Evolutionary conservation across 2,329 filamentous ascomycete genomes (phyloP), one percentile per base, ranked within the genome.

Genomic region (Scedosporium aurantiacum): DNA sequence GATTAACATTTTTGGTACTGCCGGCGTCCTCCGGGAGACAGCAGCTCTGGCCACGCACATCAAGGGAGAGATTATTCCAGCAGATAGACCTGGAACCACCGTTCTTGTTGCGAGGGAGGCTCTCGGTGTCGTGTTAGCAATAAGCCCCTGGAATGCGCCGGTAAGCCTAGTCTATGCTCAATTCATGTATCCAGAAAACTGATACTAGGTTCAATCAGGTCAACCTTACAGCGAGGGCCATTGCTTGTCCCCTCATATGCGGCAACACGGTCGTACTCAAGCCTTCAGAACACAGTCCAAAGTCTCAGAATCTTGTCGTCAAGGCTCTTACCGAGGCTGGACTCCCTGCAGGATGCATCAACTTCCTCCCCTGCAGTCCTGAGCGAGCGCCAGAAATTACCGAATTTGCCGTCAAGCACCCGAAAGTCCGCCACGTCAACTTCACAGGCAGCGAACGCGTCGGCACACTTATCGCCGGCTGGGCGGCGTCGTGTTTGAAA

Each of bases 361-460:
- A 88, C 67, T 78, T 87, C 55, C 73, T 90, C 41, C 82, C 82
- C 64, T 82, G 84, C 65, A 78, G 77, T 57, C 75, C 80, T 0
- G 71, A 78, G 37, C 81, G 86, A 64, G 86, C 84, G 0, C 76
- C 82, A 0, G 75, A 78, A 16, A 78, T 88, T 18, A 88, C 84
- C 1, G 82, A 79, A 56, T 76, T 79, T 2, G 70, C 89, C 40
- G 85, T 90, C 64, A 79, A 82, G 60, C 78, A 87, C 66, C 79
- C 81, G 0, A 76, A 75, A 0, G 75, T 90, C 47, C 83, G 82
- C 70, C 88, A 88, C 70, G 73, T 89, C 67, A 89, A 86, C 72
- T 90, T 89, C 70, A 90, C 87, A 0, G 87, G 87, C 32, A 85
- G 81, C 63, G 86, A 86, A 0, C 72, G 74, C 1, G 82, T 89